A percentile compares a stretch with the other conserved stretches of the same genome.
Conservation (phyloP, 2,329 filamentous ascomycete genomes). For the Aspergillus flavus region DNA sequence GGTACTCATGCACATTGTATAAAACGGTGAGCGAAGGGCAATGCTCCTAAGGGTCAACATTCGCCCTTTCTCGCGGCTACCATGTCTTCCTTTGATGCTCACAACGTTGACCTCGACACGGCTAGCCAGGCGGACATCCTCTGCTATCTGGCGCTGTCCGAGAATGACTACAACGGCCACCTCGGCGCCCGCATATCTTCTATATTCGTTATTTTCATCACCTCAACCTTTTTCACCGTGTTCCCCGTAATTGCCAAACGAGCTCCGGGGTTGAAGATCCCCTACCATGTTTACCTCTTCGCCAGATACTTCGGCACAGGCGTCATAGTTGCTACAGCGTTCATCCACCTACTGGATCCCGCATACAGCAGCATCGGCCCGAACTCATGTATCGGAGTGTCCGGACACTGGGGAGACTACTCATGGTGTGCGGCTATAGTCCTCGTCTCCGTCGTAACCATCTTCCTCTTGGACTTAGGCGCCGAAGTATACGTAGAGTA, state of each 20-base stretch:
- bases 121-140: conserved; percentile 49
- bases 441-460: conserved; percentile 50
- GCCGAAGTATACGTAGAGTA: conserved; percentile 55
- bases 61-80: not conserved
- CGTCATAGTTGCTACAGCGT: conserved; percentile 52
- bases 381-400: conserved; percentile 56
- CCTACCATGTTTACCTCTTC: conserved; percentile 50
- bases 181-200: conserved; percentile 48
- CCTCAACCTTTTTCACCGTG: conserved; percentile 45
- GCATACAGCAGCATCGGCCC: conserved; percentile 50
- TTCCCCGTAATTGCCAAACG: conserved; percentile 53
- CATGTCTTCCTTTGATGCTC: conserved; percentile 39
- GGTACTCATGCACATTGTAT: not conserved
- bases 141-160: conserved; percentile 51
- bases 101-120: conserved; percentile 48
- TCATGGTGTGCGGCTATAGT: conserved; percentile 58
- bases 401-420: conserved; percentile 55
- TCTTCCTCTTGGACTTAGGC: conserved; percentile 56
- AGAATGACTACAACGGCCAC: conserved; percentile 59
- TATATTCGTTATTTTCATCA: conserved; percentile 49
- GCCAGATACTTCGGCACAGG: conserved; percentile 52
- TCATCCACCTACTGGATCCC: conserved; percentile 52
- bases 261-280: conserved; percentile 40
- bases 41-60: not conserved
- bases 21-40: not conserved